Evolutionary conservation across 345 rosid species (phyloP), one percentile per base, ranked within the genome.

Genomic region (Pugionium dolabratum): DNA sequence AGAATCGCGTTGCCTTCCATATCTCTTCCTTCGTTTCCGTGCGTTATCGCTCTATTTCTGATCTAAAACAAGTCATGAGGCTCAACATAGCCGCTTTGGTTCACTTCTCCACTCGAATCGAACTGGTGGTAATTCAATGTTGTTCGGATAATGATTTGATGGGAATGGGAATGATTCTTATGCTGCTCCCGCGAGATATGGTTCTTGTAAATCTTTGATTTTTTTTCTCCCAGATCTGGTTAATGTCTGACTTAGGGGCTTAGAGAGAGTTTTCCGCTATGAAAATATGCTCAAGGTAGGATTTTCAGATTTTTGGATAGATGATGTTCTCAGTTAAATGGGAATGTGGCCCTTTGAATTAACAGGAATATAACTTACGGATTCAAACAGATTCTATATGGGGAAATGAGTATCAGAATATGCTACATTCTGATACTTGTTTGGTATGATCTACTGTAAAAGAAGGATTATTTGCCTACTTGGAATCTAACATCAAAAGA

Each of bases 1-100:
- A 82, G 65, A 79, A 86, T 71, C 82, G 86, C 54, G 71, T 94
- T 73, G 54, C 86, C 59, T 94, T 80, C 88, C 99, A 88, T 41
- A 92, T 94, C 60, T 94, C 79, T 84, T 86, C 99, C 59, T 88
- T 86, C 76, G 70, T 86, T 62, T 83, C 83, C 29, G 90, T 90
- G 92, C 83, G 65, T 94, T 59, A 49, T 88, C 61, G 97, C 96
- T 1, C 74, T 90, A 9, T 18, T 18, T 18, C 18, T 18, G 89
- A 86, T 58, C 78, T 94, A 61, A 90, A 94, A 62, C 97, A 94
- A 70, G 97, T 90, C 53, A 78, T 94, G 11, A 82, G 83, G 31
- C 78, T 90, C 43, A 57, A 81, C 52, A 57, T 72, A 4, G 48
- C 81, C 4, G 0, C 72, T 25, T 58, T 72, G 11, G 45, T 70